Evolutionary conservation across 805 yeast genomes (phyloP).

Genomic region (Spencermartinsiella europaea): DNA sequence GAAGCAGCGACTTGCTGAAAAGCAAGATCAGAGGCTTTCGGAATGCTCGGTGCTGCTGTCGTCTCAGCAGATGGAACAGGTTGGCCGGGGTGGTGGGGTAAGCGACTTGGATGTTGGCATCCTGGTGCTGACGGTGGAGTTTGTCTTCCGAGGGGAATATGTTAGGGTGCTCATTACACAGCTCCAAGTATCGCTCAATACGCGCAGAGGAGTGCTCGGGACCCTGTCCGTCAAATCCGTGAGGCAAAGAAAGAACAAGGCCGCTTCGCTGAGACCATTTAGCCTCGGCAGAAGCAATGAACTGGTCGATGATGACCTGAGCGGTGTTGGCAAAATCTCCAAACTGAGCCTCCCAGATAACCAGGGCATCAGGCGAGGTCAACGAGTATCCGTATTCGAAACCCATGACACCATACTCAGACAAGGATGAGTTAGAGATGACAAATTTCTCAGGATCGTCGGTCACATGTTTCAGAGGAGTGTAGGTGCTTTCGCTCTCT

Average conservation of each 20-base stretch:
- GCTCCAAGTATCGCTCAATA: constrained; percentile 91
- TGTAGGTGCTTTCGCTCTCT: constrained; percentile 71
- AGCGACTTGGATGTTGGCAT: constrained; percentile 95
- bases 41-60: constrained; percentile 99
- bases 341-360: constrained; percentile 99
- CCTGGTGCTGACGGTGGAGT: constrained; percentile 96
- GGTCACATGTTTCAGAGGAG: constrained; percentile 76
- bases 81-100: constrained; percentile 98
- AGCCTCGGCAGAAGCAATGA: constrained; percentile 92
- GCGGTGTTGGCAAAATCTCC: constrained; percentile 99
- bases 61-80: constrained; percentile 91
- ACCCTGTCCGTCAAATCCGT: constrained; percentile 99
- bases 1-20: constrained; percentile 89
- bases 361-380: constrained; percentile 94
- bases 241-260: constrained; percentile 89
- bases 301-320: constrained; percentile 95
- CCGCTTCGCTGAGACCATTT: constrained; percentile 99
- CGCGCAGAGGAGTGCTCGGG: constrained; percentile 99
- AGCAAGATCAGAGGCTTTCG: constrained; percentile 74
- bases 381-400: constrained; percentile 98
- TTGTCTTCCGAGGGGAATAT: constrained; percentile 84
- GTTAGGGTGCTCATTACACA: constrained; percentile 95
- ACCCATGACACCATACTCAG: constrained; percentile 99
- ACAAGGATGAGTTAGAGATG: constrained; percentile 89
- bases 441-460: constrained; percentile 75